A percentile compares a stretch with the other conserved stretches of the same genome.
Evolutionary conservation across 306 rosid species (phyloP).

Genomic region (Cucumis cinereus): DNA sequence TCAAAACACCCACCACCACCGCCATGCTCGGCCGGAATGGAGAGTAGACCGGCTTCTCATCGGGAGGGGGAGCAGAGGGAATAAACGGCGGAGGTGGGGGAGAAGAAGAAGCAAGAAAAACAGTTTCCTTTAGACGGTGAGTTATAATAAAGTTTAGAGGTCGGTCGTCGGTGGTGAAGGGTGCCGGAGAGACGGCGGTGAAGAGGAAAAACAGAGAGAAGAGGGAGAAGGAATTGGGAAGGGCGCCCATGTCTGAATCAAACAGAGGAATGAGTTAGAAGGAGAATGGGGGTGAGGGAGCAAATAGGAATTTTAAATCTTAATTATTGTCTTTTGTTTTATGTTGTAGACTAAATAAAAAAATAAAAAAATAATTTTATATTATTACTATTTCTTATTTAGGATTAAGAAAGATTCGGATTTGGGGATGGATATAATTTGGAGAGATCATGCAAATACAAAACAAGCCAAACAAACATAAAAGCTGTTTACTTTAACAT

Average conservation of each 20-base stretch:
- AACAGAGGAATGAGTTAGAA: constrained; percentile 9
- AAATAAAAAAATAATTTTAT: neutral
- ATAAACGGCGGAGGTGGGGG: neutral
- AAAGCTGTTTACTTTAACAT: neutral
- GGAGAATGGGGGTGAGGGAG: neutral
- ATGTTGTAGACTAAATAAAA: neutral
- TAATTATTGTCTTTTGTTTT: constrained; percentile 2
- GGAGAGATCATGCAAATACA: neutral
- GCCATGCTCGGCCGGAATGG: constrained; percentile 45
- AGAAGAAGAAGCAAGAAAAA: neutral
- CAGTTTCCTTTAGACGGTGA: neutral
- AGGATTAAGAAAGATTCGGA: neutral
- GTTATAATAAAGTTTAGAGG: neutral
- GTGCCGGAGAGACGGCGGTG: neutral
- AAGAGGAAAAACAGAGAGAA: neutral
- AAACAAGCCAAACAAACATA: neutral
- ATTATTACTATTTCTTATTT: neutral
- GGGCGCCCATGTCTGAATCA: constrained; percentile 9
- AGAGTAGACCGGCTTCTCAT: neutral
- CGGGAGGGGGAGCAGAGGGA: neutral
- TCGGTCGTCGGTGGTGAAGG: neutral
- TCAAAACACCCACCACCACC: constrained; percentile 32
- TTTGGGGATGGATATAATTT: neutral
- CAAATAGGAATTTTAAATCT: neutral
- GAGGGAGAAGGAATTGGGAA: neutral